phyloP scores from a whole-genome alignment of 805 yeast genomes.

The Danielia reshetovae region DNA sequence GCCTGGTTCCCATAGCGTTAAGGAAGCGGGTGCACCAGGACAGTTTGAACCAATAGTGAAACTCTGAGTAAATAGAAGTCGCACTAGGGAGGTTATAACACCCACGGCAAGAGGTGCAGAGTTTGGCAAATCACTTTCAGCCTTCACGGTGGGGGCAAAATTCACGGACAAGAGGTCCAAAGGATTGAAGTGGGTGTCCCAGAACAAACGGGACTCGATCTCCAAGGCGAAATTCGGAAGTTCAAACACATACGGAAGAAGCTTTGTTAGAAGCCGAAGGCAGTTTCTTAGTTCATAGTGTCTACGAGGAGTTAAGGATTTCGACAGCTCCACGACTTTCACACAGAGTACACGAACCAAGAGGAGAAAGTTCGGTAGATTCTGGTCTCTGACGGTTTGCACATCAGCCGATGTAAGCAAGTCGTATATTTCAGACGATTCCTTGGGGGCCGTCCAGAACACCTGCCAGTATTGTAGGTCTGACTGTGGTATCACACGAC shows the following conservation, averaged over 20 bases:
- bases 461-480: slow-evolving; percentile 28
- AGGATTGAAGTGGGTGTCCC: slow-evolving; percentile 43
- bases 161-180: slow-evolving; percentile 1
- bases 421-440: slow-evolving; percentile 55
- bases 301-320: slow-evolving; percentile 4
- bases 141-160: neutral
- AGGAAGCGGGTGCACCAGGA: slow-evolving; percentile 6
- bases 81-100: slow-evolving; percentile 24
- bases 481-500: slow-evolving; percentile 26
- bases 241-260: slow-evolving; percentile 70
- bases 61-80: slow-evolving; percentile 51
- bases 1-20: slow-evolving; percentile 75
- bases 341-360: slow-evolving; percentile 37
- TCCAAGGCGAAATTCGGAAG: slow-evolving; percentile 21
- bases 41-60: slow-evolving; percentile 42
- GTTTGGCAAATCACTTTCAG: neutral
- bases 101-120: slow-evolving; percentile 7
- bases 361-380: slow-evolving; percentile 52
- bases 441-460: slow-evolving; percentile 38
- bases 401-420: slow-evolving; percentile 56
- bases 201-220: slow-evolving; percentile 27
- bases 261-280: slow-evolving; percentile 57
- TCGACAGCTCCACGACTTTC: slow-evolving; percentile 20
- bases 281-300: slow-evolving; percentile 51
- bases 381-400: slow-evolving; percentile 53